Evolutionary conservation across 768 basidiomycete genomes (phyloP), one percentile per base, ranked within the genome.

Genomic region (Russula abietina): DNA sequence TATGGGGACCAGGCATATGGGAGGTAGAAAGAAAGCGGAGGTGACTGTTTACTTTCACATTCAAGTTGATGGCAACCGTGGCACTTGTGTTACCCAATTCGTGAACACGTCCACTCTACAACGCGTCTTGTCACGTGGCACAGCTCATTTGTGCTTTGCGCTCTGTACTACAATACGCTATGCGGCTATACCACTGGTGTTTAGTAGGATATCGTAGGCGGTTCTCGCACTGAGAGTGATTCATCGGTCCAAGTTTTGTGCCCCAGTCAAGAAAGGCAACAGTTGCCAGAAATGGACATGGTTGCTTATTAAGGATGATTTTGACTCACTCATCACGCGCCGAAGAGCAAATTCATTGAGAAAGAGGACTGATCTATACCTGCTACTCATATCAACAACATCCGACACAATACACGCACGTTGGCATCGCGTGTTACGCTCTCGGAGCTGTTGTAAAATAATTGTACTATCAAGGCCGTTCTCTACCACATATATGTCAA

Each of bases 1-100:
- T 87, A 60, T 79, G 78, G 57, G 86, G 85, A 26, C 85, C 84
- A 17, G 85, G 85, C 86, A 88, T 87, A 30, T 33, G 51, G 19
- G 26, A 17, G 36, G 50, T 1, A 9, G 36, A 22, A 26, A 24
- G 41, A 3, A 19, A 38, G 6, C 14, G 6, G 19, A 9, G 24
- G n/a, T 43, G 12, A 48, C 7, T 30, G 30, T 30, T 32, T 22
- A 45, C n/a, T 12, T 11, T 49, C 17, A 38, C 19, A n/a, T 8
- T 49, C 57, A 38, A 36, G 36, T 11, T 33, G 33, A 33, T 8
- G 33, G 33, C 11, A 36, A 36, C 36, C 36, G 36, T 36, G 36
- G 11, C 36, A 36, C 36, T 36, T 36, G 36, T 36, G 36, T 36
- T 36, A 36, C 36, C 36, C 36, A 36, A 36, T 36, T 36, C 32